Conservation (phyloP, 78 protist species). For the Acrasis kona region DNA sequence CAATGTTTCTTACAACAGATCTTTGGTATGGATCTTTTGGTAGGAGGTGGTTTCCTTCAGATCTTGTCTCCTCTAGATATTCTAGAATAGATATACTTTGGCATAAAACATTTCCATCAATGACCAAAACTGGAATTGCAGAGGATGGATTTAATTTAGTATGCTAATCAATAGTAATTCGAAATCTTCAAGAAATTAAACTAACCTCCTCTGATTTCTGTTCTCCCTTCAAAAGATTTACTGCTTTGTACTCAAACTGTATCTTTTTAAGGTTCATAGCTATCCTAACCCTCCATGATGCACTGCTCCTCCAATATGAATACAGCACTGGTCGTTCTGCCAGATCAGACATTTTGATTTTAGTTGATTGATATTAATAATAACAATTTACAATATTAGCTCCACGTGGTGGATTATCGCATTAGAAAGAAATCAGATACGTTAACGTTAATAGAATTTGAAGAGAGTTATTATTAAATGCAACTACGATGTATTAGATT, state of each 20-base stretch:
- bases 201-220: background rate
- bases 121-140: background rate
- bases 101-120: background rate
- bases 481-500: too few species aligned
- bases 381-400: too few species aligned
- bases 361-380: too few species aligned
- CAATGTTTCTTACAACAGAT: constrained; percentile 3
- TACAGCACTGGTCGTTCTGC: background rate
- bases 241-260: constrained; percentile 22
- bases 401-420: too few species aligned
- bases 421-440: too few species aligned
- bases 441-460: too few species aligned
- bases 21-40: background rate
- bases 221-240: constrained; percentile 31
- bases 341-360: too few species aligned
- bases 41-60: background rate
- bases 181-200: background rate
- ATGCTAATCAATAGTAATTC: background rate
- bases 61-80: constrained; percentile 19
- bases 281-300: constrained; percentile 35
- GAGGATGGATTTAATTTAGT: background rate
- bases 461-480: too few species aligned
- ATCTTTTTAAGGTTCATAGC: constrained; percentile 15
- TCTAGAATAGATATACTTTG: constrained; percentile 26
- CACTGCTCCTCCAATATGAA: constrained; percentile 19